Evolutionary conservation across 2,329 filamentous ascomycete species (phyloP), one percentile per base, ranked within the genome.

Genomic region (Diaporthe aspalathi): DNA sequence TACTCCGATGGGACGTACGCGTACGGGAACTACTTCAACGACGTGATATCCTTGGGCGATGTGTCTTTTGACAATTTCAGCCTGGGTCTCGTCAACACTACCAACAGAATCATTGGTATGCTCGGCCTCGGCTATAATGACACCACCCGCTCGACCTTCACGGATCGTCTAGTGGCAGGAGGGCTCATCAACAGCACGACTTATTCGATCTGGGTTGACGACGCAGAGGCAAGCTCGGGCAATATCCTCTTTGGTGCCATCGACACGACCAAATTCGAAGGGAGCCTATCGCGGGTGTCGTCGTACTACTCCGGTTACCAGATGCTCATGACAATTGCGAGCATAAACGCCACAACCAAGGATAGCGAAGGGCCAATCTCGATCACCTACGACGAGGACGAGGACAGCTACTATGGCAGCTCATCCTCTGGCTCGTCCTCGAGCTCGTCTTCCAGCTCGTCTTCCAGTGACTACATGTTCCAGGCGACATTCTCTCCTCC

Each of bases 161-260:
- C 74, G n/a, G 76, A 80, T 69, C 76, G 75, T 27, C 68, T 80
- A 45, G 73, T 79, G 20, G 72, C 73, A 12, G 66, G 72, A 3
- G 77, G 77, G 24, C 74, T 77, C 40, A 78, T 79, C 71, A 74
- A 75, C 52, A 76, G 74, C 20, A 75, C 74, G 17, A 76, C 78
- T 20, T 80, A 78, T 72, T 80, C 79, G 71, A 76, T 80, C 71
- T 80, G 79, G 78, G 74, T 80, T 17, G 76, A 80, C 70, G 72
- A 76, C 52, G 70, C 74, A 20, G 66, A 76, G 9, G 79, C 74
- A 11, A 66, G 57, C 9, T 76, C 78, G 1, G 79, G 79, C 12
- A 74, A 74, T 24, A 63, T 80, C n/a, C 74, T 80, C 27, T 77
- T 80, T 22, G 79, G 79, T 24, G 79, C 79, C 54, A 66, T 80